Percentiles rank a stretch among this genome's conserved stretches.
Conservation (phyloP, 1,139 yeast genomes). For the Taphrina flavorubra region DNA sequence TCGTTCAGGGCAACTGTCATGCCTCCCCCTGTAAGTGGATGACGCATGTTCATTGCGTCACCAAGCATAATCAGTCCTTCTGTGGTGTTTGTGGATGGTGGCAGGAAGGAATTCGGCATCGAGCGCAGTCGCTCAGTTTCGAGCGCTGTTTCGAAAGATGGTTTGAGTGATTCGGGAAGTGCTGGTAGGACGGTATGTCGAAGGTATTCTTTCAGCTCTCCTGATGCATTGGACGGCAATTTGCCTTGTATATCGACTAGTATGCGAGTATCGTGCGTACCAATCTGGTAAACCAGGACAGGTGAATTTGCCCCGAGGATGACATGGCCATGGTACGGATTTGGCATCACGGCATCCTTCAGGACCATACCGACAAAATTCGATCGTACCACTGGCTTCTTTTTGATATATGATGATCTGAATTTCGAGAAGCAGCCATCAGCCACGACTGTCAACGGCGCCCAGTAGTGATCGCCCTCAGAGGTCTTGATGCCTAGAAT, state of each 20-base stretch:
- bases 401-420: conserved; percentile 70
- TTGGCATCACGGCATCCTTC: conserved; percentile 72
- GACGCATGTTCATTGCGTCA: conserved; percentile 96
- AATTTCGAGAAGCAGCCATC: conserved; percentile 96
- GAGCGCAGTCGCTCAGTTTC: conserved; percentile 66
- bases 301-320: conserved; percentile 88
- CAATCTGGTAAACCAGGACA: conserved; percentile 81
- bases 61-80: conserved; percentile 88
- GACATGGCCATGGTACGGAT: conserved; percentile 83
- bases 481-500: conserved; percentile 68
- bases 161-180: conserved; percentile 67
- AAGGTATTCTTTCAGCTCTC: conserved; percentile 68
- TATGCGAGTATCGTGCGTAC: conserved; percentile 81
- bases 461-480: conserved; percentile 55
- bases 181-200: conserved; percentile 65
- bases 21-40: conserved; percentile 98
- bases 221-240: conserved; percentile 69
- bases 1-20: conserved; percentile 97
- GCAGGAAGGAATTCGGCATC: conserved; percentile 93
- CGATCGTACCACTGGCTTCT: conserved; percentile 70
- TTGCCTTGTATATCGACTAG: conserved; percentile 83
- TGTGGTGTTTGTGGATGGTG: conserved; percentile 69
- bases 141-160: conserved; percentile 68
- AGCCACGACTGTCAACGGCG: conserved; percentile 74
- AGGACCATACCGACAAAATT: conserved; percentile 86